These are phyloP conservation scores for Arctium minus DNA, from an alignment of 129 eudicot species.

Conservation along the genomic window DNA sequence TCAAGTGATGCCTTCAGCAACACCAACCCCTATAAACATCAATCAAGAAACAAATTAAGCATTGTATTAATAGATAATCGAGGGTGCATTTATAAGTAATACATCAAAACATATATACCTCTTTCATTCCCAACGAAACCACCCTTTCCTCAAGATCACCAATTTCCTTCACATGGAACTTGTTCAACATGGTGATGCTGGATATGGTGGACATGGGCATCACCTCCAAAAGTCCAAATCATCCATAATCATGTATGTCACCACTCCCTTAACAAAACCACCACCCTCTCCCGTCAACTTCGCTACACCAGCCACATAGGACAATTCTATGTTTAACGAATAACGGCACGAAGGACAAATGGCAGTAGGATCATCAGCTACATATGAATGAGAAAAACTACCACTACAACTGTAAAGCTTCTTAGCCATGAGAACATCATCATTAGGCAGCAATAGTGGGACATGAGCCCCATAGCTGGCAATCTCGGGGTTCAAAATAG, in stretches of 20 bases:
- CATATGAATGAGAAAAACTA: neutral
- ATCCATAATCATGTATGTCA: constrained; percentile 55
- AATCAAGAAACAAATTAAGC: neutral
- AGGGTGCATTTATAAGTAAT: neutral
- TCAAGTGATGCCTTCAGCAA: constrained; percentile 28
- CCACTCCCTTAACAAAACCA: constrained; percentile 50
- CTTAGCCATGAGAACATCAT: neutral
- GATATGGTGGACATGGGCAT: constrained; percentile 52
- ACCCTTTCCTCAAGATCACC: constrained; percentile 35
- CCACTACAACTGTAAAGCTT: constrained; percentile 19
- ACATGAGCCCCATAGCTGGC: neutral
- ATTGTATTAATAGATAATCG: too few species aligned
- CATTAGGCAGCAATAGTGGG: constrained; percentile 10
- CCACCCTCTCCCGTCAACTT: neutral
- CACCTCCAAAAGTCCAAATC: constrained; percentile 49
- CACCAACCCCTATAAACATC: constrained; percentile 24
- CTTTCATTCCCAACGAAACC: constrained; percentile 33
- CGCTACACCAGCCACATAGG: constrained; percentile 6
- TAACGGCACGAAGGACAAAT: constrained; percentile 13
- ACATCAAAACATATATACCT: constrained; percentile 23
- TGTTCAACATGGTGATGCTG: constrained; percentile 30
- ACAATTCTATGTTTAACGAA: neutral
- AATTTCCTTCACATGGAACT: constrained; percentile 37
- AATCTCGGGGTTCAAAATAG: constrained; percentile 32
- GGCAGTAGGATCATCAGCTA: constrained; percentile 18